phyloP scores from a whole-genome alignment of 2,329 filamentous ascomycete genomes.

The Fusarium lateritium region DNA sequence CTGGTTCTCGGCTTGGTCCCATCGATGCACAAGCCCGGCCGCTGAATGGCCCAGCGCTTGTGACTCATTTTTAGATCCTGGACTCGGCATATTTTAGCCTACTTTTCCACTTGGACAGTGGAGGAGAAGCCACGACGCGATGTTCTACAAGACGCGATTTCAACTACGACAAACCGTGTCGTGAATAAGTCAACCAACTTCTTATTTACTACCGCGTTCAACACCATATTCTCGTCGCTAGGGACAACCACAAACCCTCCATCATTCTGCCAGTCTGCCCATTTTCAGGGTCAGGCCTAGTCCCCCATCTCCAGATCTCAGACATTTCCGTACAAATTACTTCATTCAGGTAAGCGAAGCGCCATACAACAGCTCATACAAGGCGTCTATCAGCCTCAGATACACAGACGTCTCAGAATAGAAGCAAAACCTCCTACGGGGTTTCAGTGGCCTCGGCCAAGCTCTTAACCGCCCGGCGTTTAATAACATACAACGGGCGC shows the following conservation, averaged over 20 bases:
- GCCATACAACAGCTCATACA: constrained; percentile 21
- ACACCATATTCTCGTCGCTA: constrained; percentile 17
- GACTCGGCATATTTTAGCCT: constrained; percentile 31
- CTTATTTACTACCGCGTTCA: constrained; percentile 39
- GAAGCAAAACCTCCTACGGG: constrained; percentile 34
- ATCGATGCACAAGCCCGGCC: constrained; percentile 51
- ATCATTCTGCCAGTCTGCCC: background rate
- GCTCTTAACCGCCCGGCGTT: constrained; percentile 42
- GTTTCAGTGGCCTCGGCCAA: constrained; percentile 42
- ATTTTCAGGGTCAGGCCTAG: constrained; percentile 42
- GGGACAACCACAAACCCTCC: constrained; percentile 31
- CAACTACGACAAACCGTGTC: constrained; percentile 22
- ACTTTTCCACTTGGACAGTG: background rate
- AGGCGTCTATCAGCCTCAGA: constrained; percentile 18
- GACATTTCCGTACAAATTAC: constrained; percentile 13
- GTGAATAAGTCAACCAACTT: background rate
- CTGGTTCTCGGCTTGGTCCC: constrained; percentile 47
- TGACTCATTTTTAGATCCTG: constrained; percentile 54
- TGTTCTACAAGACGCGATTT: background rate
- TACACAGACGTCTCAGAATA: constrained; percentile 35
- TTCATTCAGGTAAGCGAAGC: constrained; percentile 17
- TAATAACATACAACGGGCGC: constrained; percentile 40
- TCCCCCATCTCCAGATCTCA: constrained; percentile 16
- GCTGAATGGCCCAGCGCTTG: constrained; percentile 52
- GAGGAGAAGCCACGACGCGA: constrained; percentile 19